Conservation (phyloP, 2,329 filamentous ascomycete species). For the Fusarium gaditjirri region DNA sequence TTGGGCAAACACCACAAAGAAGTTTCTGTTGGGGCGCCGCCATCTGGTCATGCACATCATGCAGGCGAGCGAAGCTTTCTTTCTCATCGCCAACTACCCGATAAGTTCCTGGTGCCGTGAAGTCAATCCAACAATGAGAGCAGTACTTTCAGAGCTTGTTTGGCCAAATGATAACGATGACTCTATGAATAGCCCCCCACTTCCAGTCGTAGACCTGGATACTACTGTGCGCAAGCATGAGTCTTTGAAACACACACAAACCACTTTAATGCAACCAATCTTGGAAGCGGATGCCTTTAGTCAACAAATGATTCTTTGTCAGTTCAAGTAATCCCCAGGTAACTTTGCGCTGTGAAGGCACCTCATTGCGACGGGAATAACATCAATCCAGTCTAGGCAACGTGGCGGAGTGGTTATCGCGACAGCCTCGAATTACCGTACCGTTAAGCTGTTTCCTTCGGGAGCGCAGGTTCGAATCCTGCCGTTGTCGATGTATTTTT, state of each 20-base stretch:
- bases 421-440: background rate
- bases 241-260: background rate
- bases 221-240: background rate
- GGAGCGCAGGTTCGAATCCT: slow-evolving; percentile 22
- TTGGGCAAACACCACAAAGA: background rate
- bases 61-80: background rate
- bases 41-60: background rate
- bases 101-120: background rate
- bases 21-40: background rate
- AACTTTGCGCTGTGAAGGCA: background rate
- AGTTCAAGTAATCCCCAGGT: accelerated
- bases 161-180: background rate
- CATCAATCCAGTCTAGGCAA: background rate
- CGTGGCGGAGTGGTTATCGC: slow-evolving; percentile 21
- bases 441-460: slow-evolving; percentile 5
- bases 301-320: background rate
- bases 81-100: background rate
- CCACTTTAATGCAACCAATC: background rate
- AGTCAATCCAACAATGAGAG: background rate
- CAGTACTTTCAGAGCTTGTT: background rate
- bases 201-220: no score
- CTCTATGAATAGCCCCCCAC: background rate
- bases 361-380: background rate
- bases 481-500: slow-evolving; percentile 12
- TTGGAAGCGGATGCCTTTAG: background rate